Conservation (phyloP, 345 rosid species). For the Rhizophora mangle region DNA sequence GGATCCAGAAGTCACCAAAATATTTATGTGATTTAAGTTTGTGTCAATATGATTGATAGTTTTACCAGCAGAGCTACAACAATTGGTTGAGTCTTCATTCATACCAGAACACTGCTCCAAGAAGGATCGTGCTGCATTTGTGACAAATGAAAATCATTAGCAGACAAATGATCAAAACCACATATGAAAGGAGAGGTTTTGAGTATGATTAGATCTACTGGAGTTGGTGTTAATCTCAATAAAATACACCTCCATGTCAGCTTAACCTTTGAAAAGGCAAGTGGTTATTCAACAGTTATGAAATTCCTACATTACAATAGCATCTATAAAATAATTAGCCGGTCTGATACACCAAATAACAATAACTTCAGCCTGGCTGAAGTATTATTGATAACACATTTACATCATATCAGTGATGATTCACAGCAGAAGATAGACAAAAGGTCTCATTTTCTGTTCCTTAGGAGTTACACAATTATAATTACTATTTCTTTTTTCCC, state of each 20-base stretch:
- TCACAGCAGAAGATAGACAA: background rate
- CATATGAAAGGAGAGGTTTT: background rate
- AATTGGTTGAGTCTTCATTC: constrained; percentile 34
- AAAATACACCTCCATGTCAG: too few relatives aligned
- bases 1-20: constrained; percentile 84
- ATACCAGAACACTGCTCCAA: constrained; percentile 64
- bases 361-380: background rate
- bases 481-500: too few relatives aligned
- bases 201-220: background rate
- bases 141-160: constrained; percentile 19
- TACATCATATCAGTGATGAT: background rate
- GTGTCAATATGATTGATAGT: constrained; percentile 20
- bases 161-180: constrained; percentile 2
- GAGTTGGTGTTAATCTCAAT: too few relatives aligned
- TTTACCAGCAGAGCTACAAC: constrained; percentile 16
- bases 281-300: too few relatives aligned
- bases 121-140: constrained; percentile 56
- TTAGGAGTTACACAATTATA: too few relatives aligned
- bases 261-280: too few relatives aligned
- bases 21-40: constrained; percentile 43
- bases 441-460: background rate
- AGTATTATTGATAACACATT: background rate
- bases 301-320: background rate
- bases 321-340: background rate
- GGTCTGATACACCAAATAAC: background rate